Conservation (phyloP, 192 early-diverging fungal species). For the Geosiphon pyriformis region DNA sequence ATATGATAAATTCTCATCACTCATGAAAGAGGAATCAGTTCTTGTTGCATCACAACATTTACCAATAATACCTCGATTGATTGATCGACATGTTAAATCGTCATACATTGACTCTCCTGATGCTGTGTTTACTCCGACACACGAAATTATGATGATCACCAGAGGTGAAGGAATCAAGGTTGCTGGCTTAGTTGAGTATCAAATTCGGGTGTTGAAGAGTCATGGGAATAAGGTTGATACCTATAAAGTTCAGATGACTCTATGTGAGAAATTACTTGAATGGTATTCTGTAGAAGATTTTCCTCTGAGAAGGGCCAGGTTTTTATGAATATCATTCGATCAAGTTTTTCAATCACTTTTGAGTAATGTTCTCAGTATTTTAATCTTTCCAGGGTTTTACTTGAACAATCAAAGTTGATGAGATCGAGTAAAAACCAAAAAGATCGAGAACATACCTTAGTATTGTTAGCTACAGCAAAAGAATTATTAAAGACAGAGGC, state of each 20-base stretch:
- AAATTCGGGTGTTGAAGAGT: constrained; percentile 10
- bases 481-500: constrained; percentile 32
- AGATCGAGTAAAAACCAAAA: constrained; percentile 1
- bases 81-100: constrained; percentile 24
- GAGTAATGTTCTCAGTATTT: not conserved
- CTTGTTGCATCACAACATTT: not conserved
- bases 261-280: constrained; percentile 6
- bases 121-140: not conserved
- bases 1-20: not conserved
- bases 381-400: constrained; percentile 19
- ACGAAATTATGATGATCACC: constrained; percentile 6
- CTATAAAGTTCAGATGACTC: not conserved
- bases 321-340: not conserved
- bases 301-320: constrained; percentile 35
- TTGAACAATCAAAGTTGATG: constrained; percentile 27
- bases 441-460: constrained; percentile 19
- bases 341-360: not conserved
- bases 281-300: constrained; percentile 17
- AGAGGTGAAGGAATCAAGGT: not conserved
- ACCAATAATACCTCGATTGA: constrained; percentile 18
- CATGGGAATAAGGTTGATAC: constrained; percentile 5
- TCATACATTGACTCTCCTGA: constrained; percentile 3
- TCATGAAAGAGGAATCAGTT: constrained; percentile 2
- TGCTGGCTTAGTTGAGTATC: constrained; percentile 24
- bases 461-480: constrained; percentile 30